Evolutionary conservation across 108 stramenopile species (phyloP).

Genomic region (Cyclotella sp.): DNA sequence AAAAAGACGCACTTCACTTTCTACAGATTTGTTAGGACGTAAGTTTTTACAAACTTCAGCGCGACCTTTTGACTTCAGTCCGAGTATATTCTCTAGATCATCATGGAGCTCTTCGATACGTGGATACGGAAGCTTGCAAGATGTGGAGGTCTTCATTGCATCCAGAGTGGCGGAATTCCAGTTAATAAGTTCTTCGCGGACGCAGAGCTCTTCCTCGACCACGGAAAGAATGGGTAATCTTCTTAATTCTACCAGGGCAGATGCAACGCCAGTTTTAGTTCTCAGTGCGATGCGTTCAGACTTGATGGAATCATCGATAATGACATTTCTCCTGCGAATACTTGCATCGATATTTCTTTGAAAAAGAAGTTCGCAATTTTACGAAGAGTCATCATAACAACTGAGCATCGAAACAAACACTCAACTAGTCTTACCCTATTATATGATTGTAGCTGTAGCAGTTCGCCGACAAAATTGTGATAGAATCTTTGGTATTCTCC

Average conservation of each 20-base stretch:
- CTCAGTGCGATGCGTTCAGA: conserved; percentile 24
- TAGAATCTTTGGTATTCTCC: conserved; percentile 45
- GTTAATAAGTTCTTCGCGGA: conserved; percentile 60
- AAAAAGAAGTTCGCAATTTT: neutral
- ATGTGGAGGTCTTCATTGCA: conserved; percentile 14
- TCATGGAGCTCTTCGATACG: conserved; percentile 43
- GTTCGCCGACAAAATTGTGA: conserved; percentile 41
- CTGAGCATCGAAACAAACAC: neutral
- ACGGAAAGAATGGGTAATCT: conserved; percentile 61
- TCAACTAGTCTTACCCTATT: conserved; percentile 21
- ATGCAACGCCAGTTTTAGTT: conserved; percentile 37
- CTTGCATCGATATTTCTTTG: conserved; percentile 8
- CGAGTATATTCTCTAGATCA: conserved; percentile 36
- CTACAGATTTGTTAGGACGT: conserved; percentile 41
- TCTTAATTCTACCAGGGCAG: conserved; percentile 47
- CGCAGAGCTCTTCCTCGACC: conserved; percentile 68
- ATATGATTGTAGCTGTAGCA: conserved; percentile 51
- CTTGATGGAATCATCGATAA: neutral
- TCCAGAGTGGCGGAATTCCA: conserved; percentile 54
- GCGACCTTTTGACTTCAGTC: conserved; percentile 47
- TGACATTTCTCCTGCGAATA: conserved; percentile 17
- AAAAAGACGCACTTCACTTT: conserved; percentile 63
- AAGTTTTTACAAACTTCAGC: conserved; percentile 37
- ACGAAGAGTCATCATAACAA: neutral
- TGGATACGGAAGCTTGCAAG: conserved; percentile 28